Evolutionary conservation across 441 rosid genomes (phyloP).

Genomic region (Eruca vesicaria): DNA sequence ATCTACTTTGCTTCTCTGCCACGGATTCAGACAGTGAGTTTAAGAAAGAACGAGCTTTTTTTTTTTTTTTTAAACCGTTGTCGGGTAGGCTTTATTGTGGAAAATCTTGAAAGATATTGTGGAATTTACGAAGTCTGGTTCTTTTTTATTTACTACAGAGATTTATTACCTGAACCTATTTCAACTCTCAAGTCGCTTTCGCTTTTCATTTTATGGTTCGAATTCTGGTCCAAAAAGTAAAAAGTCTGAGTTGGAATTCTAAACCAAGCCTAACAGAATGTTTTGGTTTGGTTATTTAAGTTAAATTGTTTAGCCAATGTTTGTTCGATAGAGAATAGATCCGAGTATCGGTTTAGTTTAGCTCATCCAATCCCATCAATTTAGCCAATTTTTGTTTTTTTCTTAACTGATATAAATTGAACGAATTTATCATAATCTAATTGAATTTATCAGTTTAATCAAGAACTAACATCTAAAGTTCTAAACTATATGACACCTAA

Average conservation of each 20-base stretch:
- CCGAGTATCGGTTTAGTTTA: too few relatives aligned
- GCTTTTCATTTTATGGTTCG: background rate
- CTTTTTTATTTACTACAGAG: slow-evolving; percentile 17
- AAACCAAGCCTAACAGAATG: background rate
- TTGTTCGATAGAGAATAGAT: background rate
- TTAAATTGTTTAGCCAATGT: background rate
- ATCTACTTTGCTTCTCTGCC: slow-evolving; percentile 31
- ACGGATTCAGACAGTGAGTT: slow-evolving; percentile 28
- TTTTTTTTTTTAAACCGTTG: slow-evolving; percentile 8
- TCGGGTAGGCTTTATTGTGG: background rate
- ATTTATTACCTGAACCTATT: slow-evolving; percentile 12
- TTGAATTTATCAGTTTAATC: background rate
- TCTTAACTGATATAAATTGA: too few relatives aligned
- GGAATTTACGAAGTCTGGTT: slow-evolving; percentile 3
- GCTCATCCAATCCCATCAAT: too few relatives aligned
- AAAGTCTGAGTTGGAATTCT: background rate
- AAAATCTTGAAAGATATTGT: background rate
- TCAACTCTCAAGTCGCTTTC: slow-evolving; percentile 15
- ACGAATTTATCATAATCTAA: background rate
- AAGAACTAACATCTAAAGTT: background rate
- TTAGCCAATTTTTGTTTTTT: too few relatives aligned
- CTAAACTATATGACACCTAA: background rate
- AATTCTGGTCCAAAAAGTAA: slow-evolving; percentile 4
- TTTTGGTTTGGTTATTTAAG: background rate
- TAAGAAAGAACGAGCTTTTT: slow-evolving; percentile 2